Evolutionary conservation across 2,329 filamentous ascomycete species (phyloP).

Genomic region (Talaromyces sp.): DNA sequence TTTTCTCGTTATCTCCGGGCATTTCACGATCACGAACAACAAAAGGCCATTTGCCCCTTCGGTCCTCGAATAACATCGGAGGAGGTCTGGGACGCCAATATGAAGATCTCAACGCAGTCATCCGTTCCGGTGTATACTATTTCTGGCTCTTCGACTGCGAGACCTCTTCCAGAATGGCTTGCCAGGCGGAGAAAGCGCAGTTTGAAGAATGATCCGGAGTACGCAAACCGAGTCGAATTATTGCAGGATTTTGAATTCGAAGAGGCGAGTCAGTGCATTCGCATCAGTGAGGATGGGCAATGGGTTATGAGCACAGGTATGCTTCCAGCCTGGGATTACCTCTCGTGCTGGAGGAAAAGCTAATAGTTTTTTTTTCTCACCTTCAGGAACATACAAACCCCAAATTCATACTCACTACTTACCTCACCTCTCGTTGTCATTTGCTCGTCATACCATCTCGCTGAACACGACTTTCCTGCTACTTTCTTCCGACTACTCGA

Average conservation of each 20-base stretch:
- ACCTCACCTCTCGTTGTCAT: slow-evolving; percentile 89
- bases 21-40: neutral
- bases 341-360: neutral
- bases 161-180: slow-evolving; percentile 93
- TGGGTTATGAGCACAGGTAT: slow-evolving; percentile 93
- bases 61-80: neutral
- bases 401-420: slow-evolving; percentile 97
- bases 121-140: slow-evolving; percentile 91
- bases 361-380: neutral
- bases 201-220: slow-evolving; percentile 87
- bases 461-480: slow-evolving; percentile 89
- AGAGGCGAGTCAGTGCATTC: slow-evolving; percentile 85
- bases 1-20: slow-evolving; percentile 15
- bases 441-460: slow-evolving; percentile 82
- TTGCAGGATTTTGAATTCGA: slow-evolving; percentile 98
- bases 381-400: slow-evolving; percentile 62
- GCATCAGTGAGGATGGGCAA: slow-evolving; percentile 89
- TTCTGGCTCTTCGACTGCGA: slow-evolving; percentile 80
- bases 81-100: slow-evolving; percentile 24
- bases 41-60: neutral
- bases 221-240: slow-evolving; percentile 87
- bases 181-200: slow-evolving; percentile 83
- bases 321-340: neutral
- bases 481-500: slow-evolving; percentile 86
- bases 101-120: slow-evolving; percentile 62